Conservation (phyloP, 805 yeast genomes). For the Candida incommunis region DNA sequence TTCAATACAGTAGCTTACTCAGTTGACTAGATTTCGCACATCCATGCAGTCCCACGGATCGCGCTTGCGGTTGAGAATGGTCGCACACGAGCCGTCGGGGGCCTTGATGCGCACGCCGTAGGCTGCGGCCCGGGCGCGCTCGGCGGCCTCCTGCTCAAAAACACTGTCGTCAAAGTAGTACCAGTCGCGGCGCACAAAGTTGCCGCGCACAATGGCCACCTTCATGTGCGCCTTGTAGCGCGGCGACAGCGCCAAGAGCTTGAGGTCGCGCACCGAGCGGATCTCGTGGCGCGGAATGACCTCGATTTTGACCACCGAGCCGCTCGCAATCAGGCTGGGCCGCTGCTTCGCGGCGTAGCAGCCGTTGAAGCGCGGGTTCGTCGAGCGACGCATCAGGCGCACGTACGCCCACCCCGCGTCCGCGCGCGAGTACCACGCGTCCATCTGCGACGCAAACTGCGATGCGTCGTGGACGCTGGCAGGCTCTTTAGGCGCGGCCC, state of each 20-base stretch:
- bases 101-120: not conserved
- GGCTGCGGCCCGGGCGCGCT: not conserved
- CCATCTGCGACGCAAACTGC: not conserved
- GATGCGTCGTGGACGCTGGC: too few species aligned
- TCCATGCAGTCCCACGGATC: not conserved
- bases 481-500: too few species aligned
- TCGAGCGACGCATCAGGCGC: not conserved
- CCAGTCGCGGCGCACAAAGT: slow-evolving; percentile 1
- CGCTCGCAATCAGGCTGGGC: not conserved
- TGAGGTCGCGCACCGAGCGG: slow-evolving; percentile 32
- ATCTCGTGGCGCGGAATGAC: slow-evolving; percentile 4
- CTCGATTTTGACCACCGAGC: slow-evolving; percentile 8
- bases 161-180: slow-evolving; percentile 3
- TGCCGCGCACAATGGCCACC: slow-evolving; percentile 38
- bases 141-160: not conserved
- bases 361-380: not conserved
- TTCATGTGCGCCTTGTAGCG: slow-evolving; percentile 51
- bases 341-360: not conserved
- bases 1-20: too few species aligned
- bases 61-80: not conserved
- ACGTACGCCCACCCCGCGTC: not conserved
- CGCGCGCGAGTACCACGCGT: not conserved
- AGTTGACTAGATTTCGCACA: not conserved
- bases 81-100: slow-evolving; percentile 1
- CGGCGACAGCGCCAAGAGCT: slow-evolving; percentile 46